phyloP scores from a whole-genome alignment of 768 basidiomycete genomes.

The Naganishia onofrii region DNA sequence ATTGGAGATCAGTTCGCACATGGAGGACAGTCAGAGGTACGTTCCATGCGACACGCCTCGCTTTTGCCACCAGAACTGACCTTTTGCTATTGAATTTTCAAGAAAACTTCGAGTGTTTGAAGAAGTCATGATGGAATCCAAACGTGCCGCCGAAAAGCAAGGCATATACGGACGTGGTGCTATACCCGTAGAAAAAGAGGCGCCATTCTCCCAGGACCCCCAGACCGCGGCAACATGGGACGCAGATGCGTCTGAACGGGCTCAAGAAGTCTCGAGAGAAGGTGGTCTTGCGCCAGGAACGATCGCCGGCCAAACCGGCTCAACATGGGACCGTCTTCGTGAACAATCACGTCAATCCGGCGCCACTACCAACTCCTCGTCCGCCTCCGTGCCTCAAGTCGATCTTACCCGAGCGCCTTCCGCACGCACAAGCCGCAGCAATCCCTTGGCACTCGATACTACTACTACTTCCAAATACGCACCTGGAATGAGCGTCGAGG shows the following conservation, averaged over 20 bases:
- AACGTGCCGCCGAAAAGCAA: conserved; percentile 30
- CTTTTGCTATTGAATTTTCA: not conserved
- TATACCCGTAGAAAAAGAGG: no score
- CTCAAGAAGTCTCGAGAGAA: not conserved
- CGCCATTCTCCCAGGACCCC: not conserved
- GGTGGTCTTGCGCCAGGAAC: not conserved
- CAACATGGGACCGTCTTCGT: conserved; percentile 30
- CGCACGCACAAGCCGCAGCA: not conserved
- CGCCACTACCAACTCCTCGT: not conserved
- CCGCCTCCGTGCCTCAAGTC: not conserved
- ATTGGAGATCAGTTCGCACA: conserved; percentile 31
- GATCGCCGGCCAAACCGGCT: conserved; percentile 6
- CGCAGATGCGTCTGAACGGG: not conserved
- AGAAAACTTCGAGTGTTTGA: conserved; percentile 41
- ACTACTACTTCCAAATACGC: conserved; percentile 12
- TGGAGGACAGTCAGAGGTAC: not conserved
- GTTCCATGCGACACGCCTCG: not conserved
- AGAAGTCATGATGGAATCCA: conserved; percentile 36
- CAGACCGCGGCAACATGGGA: conserved; percentile 5
- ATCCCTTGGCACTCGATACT: not conserved
- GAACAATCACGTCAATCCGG: not conserved
- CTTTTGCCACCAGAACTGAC: not conserved
- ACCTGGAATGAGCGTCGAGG: conserved; percentile 14
- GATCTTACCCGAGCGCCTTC: not conserved
- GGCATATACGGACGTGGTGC: conserved; percentile 7